These are phyloP conservation scores for Beta macrorhiza DNA, from an alignment of 179 eudicot species.

Conservation along the genomic window DNA sequence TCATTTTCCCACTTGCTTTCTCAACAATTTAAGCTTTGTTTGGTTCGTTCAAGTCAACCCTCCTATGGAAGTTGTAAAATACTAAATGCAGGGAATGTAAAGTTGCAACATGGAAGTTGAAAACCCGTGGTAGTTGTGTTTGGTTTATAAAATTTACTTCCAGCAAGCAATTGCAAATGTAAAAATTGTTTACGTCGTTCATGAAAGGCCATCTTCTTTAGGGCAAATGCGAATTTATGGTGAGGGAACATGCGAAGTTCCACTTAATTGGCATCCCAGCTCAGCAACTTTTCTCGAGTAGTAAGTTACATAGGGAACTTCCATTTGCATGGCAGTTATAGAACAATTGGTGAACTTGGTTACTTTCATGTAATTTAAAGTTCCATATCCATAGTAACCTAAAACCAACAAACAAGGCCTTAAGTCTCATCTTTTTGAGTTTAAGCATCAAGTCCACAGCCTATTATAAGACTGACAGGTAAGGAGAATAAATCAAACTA, in stretches of 20 bases:
- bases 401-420: slow-evolving; percentile 1
- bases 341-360: neutral
- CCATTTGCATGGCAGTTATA: neutral
- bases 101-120: neutral
- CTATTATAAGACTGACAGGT: neutral
- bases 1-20: slow-evolving; percentile 8
- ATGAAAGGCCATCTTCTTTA: neutral
- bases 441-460: neutral
- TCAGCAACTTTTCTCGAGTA: neutral
- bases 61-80: neutral
- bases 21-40: neutral
- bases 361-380: neutral
- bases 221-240: neutral
- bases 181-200: neutral
- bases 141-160: neutral
- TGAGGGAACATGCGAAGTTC: neutral
- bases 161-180: neutral
- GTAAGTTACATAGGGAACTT: neutral
- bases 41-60: neutral
- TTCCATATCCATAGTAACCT: neutral
- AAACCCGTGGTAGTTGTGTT: neutral
- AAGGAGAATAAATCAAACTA: neutral
- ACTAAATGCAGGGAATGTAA: neutral
- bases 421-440: neutral
- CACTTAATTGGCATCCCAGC: neutral